Conservation (phyloP, 1,284 basidiomycete genomes). For the Clitocybe nebularis region DNA sequence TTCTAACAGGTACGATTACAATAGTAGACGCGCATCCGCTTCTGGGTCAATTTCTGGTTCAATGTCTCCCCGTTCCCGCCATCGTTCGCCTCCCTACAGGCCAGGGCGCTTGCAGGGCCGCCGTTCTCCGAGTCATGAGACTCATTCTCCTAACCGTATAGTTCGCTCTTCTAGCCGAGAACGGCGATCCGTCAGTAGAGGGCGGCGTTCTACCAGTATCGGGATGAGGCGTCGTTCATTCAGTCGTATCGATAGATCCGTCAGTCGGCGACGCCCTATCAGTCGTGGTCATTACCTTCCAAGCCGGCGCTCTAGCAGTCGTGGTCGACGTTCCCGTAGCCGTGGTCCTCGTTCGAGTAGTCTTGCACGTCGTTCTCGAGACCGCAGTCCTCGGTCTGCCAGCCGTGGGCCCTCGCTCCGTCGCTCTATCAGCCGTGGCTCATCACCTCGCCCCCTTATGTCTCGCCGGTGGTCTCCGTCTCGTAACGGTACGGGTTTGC, state of each 20-base stretch:
- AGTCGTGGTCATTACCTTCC: too few species aligned
- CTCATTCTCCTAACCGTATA: conserved; percentile 1
- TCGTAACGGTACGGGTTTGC: background rate
- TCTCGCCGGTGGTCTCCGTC: conserved; percentile 16
- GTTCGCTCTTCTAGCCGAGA: conserved; percentile 10
- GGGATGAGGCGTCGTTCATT: conserved; percentile 11
- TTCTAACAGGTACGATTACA: conserved; percentile 8
- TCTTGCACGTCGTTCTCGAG: background rate
- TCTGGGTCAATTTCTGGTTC: conserved; percentile 17
- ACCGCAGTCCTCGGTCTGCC: background rate
- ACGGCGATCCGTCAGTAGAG: background rate
- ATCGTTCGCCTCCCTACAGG: conserved; percentile 11
- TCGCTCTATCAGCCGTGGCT: background rate
- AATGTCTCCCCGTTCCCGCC: conserved; percentile 15
- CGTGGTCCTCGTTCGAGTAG: background rate
- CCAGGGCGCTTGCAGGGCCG: conserved; percentile 5
- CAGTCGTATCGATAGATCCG: conserved; percentile 4
- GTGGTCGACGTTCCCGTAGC: conserved; percentile 1
- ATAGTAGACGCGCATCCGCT: conserved; percentile 12
- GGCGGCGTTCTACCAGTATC: background rate
- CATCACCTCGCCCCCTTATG: background rate
- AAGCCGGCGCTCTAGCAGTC: too few species aligned
- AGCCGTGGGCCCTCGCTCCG: background rate
- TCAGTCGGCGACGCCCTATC: too few species aligned
- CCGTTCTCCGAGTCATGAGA: conserved; percentile 5